phyloP scores from a whole-genome alignment of 31 red algal species.

The Pterothamnion heteromorphum region DNA sequence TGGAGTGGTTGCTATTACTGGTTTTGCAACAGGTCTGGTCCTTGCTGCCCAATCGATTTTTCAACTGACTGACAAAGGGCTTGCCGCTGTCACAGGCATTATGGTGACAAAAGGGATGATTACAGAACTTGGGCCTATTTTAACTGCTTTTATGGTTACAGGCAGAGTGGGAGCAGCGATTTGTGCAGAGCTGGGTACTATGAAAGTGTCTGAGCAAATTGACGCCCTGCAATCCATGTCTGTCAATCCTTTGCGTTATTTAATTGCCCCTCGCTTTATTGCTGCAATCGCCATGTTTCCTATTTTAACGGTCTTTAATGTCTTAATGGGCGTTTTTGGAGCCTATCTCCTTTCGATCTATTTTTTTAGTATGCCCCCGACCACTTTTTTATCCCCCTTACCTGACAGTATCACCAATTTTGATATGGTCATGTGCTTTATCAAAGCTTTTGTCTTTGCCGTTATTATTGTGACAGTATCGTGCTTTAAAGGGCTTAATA shows the following conservation, averaged over 20 bases:
- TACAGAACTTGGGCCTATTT: neutral
- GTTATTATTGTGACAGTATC: neutral
- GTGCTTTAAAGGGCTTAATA: neutral
- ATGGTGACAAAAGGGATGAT: neutral
- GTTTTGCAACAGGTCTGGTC: neutral
- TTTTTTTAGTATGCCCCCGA: neutral
- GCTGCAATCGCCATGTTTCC: slow-evolving; percentile 21
- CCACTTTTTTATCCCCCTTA: neutral
- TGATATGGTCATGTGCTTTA: neutral
- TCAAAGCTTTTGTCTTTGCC: slow-evolving; percentile 11
- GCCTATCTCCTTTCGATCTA: neutral
- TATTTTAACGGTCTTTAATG: neutral
- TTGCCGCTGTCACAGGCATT: neutral
- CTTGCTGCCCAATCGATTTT: neutral
- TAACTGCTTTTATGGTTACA: neutral
- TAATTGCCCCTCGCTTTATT: slow-evolving; percentile 14
- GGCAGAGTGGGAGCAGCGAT: slow-evolving; percentile 10
- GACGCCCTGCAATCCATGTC: slow-evolving; percentile 17
- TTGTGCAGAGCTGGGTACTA: neutral
- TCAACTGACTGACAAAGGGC: neutral
- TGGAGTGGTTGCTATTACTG: neutral
- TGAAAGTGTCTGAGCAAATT: slow-evolving; percentile 39
- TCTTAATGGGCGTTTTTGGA: neutral
- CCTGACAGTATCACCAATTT: neutral
- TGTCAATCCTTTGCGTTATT: slow-evolving; percentile 6